These are phyloP conservation scores for Ampelomyces quisqualis DNA, from an alignment of 2,329 filamentous ascomycete genomes.

Conservation along the genomic window DNA sequence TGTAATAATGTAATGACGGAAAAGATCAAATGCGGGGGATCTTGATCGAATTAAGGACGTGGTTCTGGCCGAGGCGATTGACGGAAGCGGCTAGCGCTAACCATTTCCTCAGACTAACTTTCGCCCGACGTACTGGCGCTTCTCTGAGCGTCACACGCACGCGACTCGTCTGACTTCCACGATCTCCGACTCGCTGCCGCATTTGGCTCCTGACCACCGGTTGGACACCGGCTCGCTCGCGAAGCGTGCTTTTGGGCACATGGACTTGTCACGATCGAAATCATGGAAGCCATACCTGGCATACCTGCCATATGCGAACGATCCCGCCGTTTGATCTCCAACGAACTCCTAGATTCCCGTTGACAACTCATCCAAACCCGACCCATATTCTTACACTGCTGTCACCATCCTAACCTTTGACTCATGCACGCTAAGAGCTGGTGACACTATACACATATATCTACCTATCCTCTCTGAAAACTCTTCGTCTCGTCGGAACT, in stretches of 20 bases:
- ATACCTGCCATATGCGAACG: not conserved
- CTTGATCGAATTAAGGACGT: no score
- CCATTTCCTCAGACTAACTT: no score
- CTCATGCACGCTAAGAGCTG: not conserved
- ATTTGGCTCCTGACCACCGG: not conserved
- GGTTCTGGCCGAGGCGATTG: no score
- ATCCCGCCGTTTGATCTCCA: not conserved
- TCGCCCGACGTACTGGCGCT: no score
- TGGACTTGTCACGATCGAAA: constrained; percentile 5
- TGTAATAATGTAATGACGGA: no score
- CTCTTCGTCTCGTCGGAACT: not conserved
- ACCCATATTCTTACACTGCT: not conserved
- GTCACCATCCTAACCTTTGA: not conserved
- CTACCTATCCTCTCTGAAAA: not conserved
- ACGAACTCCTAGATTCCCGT: not conserved
- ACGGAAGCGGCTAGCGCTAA: no score
- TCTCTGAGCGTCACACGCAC: constrained; percentile 3
- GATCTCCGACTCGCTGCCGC: constrained; percentile 4
- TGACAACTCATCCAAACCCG: not conserved
- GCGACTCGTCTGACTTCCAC: constrained; percentile 2
- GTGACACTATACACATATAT: not conserved
- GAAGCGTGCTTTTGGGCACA: constrained; percentile 1
- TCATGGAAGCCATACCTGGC: not conserved
- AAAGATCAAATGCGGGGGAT: no score
- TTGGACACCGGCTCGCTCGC: not conserved